Percentiles rank a stretch among this genome's conserved stretches.
phyloP scores from a whole-genome alignment of 192 early-diverging fungal genomes.

The Thamnidium elegans region DNA sequence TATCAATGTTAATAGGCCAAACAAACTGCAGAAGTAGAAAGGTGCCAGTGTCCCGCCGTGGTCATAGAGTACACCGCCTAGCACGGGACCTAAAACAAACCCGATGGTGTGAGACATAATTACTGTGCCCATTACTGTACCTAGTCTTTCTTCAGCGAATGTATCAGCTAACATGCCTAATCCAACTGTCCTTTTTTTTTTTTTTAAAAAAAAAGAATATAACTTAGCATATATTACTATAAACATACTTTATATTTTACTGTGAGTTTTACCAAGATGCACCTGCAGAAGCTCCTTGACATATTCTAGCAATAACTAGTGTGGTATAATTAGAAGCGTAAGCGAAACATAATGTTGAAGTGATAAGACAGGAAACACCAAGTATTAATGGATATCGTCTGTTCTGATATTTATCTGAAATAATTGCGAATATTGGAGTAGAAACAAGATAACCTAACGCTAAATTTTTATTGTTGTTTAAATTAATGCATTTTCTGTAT shows the following conservation, averaged over 20 bases:
- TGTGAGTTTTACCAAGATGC: constrained; percentile 52
- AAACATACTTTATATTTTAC: background rate
- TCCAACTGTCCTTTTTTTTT: constrained; percentile 50
- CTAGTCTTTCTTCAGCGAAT: constrained; percentile 55
- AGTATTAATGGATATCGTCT: no score
- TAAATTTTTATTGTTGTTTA: no score
- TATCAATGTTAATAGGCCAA: constrained; percentile 56
- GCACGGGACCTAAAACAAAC: constrained; percentile 59
- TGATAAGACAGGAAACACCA: no score
- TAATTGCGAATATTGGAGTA: no score
- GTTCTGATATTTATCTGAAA: no score
- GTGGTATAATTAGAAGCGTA: constrained; percentile 57
- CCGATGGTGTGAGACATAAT: constrained; percentile 66
- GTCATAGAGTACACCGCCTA: constrained; percentile 62
- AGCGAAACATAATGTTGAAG: no score
- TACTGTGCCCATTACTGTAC: constrained; percentile 68
- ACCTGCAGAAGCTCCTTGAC: constrained; percentile 68
- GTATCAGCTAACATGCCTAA: constrained; percentile 72
- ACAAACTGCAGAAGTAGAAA: constrained; percentile 62
- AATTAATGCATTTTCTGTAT: no score
- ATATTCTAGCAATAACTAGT: constrained; percentile 62
- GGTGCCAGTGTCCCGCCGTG: constrained; percentile 64
- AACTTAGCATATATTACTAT: background rate
- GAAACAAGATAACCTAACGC: no score
- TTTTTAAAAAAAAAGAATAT: background rate